A percentile compares a stretch with the other conserved stretches of the same genome.
These are phyloP conservation scores for Saturnispora quitensis DNA, from an alignment of 805 yeast genomes.

Conservation along the genomic window DNA sequence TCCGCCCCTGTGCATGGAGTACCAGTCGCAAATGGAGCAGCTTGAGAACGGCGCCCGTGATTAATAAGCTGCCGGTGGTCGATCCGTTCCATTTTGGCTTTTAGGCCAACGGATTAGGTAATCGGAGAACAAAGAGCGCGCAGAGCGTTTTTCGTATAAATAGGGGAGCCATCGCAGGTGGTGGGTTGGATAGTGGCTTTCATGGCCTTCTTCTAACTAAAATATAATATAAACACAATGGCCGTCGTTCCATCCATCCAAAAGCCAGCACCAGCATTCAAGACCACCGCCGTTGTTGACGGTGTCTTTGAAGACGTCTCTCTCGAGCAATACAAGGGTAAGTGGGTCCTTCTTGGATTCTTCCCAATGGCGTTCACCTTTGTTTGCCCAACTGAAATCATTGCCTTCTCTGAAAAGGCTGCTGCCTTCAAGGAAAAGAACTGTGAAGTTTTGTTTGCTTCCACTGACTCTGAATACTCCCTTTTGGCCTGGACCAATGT, in stretches of 20 bases:
- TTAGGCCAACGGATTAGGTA: background rate
- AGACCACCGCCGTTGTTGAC: slow-evolving; percentile 94
- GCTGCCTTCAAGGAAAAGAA: slow-evolving; percentile 81
- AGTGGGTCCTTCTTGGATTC: slow-evolving; percentile 95
- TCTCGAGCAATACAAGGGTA: slow-evolving; percentile 92
- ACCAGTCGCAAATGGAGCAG: background rate
- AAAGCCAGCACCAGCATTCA: slow-evolving; percentile 94
- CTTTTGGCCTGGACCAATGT: slow-evolving; percentile 97
- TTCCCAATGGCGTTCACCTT: slow-evolving; percentile 99
- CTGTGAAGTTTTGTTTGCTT: slow-evolving; percentile 86
- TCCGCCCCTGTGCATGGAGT: background rate
- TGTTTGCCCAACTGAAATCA: slow-evolving; percentile 98
- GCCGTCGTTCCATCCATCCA: slow-evolving; percentile 65
- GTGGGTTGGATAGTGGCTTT: background rate
- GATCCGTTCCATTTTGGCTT: background rate
- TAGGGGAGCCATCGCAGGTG: background rate
- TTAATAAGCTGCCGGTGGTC: background rate
- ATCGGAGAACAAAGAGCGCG: background rate
- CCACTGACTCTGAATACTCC: slow-evolving; percentile 97
- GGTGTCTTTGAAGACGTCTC: slow-evolving; percentile 94
- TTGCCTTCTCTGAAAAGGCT: slow-evolving; percentile 95
- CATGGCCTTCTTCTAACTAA: background rate
- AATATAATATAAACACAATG: slow-evolving; percentile 39
- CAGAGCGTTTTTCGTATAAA: background rate
- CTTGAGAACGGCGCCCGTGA: background rate